phyloP scores from a whole-genome alignment of 768 basidiomycete species.

The Ramaria sp. region DNA sequence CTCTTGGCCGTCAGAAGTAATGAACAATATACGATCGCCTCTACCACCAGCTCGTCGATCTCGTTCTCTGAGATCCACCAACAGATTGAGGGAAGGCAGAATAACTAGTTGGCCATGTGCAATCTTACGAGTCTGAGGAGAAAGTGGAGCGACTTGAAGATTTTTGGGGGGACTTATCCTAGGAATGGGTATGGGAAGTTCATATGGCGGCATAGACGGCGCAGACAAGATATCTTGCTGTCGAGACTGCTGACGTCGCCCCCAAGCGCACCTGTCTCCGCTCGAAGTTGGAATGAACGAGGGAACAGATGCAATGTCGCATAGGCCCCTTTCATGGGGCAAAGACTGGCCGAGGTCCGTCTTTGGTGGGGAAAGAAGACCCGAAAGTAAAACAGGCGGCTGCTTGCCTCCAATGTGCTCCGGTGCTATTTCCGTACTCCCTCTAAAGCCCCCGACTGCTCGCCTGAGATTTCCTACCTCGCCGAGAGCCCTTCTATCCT shows the following conservation, averaged over 20 bases:
- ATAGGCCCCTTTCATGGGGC: not conserved
- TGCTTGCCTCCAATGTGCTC: not conserved
- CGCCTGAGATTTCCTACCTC: slow-evolving; percentile 18
- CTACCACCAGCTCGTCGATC: slow-evolving; percentile 34
- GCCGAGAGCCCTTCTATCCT: slow-evolving; percentile 10
- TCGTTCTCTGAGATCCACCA: slow-evolving; percentile 47
- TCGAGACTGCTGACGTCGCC: not conserved
- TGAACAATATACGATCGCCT: slow-evolving; percentile 35
- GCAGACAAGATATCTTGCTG: not conserved
- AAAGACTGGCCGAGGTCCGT: not conserved
- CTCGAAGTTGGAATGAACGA: not conserved
- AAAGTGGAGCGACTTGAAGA: slow-evolving; percentile 16
- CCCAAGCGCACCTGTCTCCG: not conserved
- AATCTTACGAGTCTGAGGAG: slow-evolving; percentile 35
- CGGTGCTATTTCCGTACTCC: not conserved
- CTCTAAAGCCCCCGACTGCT: slow-evolving; percentile 8
- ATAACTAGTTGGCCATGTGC: slow-evolving; percentile 36
- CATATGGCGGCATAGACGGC: not conserved
- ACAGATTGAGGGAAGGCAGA: slow-evolving; percentile 36
- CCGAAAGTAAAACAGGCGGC: not conserved
- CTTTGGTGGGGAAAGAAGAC: not conserved
- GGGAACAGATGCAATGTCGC: not conserved
- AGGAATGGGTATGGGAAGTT: slow-evolving; percentile 21
- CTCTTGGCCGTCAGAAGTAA: slow-evolving; percentile 28
- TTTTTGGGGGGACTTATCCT: slow-evolving; percentile 22